Base-by-base conservation (phyloP, 345 rosid species). In the Gossypium sturtianum region DNA sequence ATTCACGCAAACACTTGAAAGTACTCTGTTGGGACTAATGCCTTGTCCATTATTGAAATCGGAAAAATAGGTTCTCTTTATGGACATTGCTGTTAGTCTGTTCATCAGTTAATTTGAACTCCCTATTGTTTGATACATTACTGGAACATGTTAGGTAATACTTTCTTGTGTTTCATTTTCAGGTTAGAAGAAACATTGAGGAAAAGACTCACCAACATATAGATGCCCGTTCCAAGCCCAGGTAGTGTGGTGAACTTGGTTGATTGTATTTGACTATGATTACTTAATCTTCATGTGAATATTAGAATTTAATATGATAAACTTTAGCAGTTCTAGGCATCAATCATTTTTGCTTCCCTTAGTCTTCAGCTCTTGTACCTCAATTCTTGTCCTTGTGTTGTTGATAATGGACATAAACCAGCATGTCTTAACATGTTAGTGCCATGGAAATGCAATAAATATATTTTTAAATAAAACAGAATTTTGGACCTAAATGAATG, bases 211-310 rank as follows among this genome's bases (percentile, higher is more conserved):
- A 79, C 80, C 90, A 87, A 69, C 90, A 80, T 59, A 45, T 90
- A 71, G 99, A 95, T 73, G 99, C 98, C 34, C 93, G 99, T 62
- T 84, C 97, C 63, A 91, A 87, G 87, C 86, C 92, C 73, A 89
- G 99, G 99, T 96, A 84, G 29, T 22, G 25, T 23, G 68, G 20
- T 45, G 34, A 45, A 67, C 45, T 12, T 67, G 59, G 38, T 72
- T 70, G 34, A 23, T 59, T 22, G 4, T 3, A 17, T 52, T 69
- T 70, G 17, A 70, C 23, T 12, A 11, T 58, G 22, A 9, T 22
- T n/a, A 15, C 53, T 45, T 41, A 23, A 54, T 64, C 34, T 47
- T 54, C 51, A n/a, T 75, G 13, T 44, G 23, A 15, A 54, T 61
- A n/a, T 62, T 17, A 68, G 41, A 47, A 51, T 66, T 61, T 70